Evolutionary conservation across 106 monocot species (phyloP).

Genomic region (Allium sativum): DNA sequence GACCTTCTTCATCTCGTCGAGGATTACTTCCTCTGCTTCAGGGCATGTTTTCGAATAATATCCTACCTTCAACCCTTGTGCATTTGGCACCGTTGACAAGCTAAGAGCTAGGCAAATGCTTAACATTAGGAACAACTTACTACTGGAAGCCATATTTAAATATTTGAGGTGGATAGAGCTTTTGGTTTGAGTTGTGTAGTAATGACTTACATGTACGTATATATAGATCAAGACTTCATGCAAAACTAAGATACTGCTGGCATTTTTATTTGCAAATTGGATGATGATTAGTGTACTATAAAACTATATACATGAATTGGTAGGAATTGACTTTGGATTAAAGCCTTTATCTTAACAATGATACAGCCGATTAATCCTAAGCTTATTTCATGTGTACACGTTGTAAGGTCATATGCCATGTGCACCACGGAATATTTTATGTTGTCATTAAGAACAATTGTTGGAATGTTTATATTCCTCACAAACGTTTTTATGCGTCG

Average conservation of each 20-base stretch:
- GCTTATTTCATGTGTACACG: no score
- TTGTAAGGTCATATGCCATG: neutral
- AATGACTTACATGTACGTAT: neutral
- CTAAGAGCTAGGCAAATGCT: neutral
- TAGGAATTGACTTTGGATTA: neutral
- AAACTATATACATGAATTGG: neutral
- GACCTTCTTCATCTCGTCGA: constrained; percentile 20
- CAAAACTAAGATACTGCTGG: neutral
- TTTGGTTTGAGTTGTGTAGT: neutral
- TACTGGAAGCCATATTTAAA: constrained; percentile 7
- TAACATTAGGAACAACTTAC: no score
- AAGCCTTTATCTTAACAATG: neutral
- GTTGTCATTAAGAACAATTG: no score
- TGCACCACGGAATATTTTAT: neutral
- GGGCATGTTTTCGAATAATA: constrained; percentile 43
- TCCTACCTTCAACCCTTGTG: constrained; percentile 21
- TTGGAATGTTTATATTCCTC: no score
- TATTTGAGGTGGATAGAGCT: neutral
- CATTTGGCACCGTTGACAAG: neutral
- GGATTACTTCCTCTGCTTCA: constrained; percentile 30
- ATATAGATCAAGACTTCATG: constrained; percentile 1
- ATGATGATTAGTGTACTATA: neutral
- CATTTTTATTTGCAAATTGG: neutral
- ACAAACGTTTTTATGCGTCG: no score
- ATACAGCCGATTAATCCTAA: neutral